A percentile compares a stretch with the other conserved stretches of the same genome.
Conservation (phyloP, 768 basidiomycete genomes). For the Epithele typhae region DNA sequence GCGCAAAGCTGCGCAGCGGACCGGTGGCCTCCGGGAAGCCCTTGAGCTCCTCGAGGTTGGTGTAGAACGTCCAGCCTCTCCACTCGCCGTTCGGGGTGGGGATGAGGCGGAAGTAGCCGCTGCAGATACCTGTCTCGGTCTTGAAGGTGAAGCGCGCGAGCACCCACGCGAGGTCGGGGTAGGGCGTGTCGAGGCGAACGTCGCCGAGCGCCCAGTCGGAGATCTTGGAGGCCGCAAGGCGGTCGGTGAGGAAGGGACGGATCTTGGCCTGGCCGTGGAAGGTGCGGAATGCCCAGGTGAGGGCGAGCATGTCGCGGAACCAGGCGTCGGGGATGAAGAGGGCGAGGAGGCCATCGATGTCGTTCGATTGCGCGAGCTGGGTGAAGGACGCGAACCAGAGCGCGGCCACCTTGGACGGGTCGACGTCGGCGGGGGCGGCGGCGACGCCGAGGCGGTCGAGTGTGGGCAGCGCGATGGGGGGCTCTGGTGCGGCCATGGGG, state of each 20-base stretch:
- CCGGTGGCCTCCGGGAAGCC: slow-evolving; percentile 40
- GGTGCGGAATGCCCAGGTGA: slow-evolving; percentile 37
- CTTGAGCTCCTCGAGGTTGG: slow-evolving; percentile 47
- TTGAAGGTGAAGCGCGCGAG: slow-evolving; percentile 38
- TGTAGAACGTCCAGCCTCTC: slow-evolving; percentile 46
- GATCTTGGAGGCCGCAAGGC: slow-evolving; percentile 16
- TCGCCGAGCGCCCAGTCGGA: slow-evolving; percentile 13
- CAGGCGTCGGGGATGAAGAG: slow-evolving; percentile 29
- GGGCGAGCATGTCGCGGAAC: slow-evolving; percentile 31
- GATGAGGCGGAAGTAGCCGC: slow-evolving; percentile 42
- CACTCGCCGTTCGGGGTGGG: slow-evolving; percentile 38
- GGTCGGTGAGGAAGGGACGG: slow-evolving; percentile 24
- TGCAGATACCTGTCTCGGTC: slow-evolving; percentile 32
- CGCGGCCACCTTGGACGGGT: slow-evolving; percentile 31
- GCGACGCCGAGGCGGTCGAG: slow-evolving; percentile 23
- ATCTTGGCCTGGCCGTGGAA: slow-evolving; percentile 30
- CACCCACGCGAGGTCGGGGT: slow-evolving; percentile 26
- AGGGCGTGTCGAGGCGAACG: slow-evolving; percentile 17
- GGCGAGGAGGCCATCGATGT: slow-evolving; percentile 32
- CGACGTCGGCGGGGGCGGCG: slow-evolving; percentile 25
- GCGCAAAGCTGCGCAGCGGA: slow-evolving; percentile 26
- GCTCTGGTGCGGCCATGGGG: slow-evolving; percentile 11
- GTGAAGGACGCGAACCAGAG: slow-evolving; percentile 41
- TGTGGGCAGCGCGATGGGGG: slow-evolving; percentile 21
- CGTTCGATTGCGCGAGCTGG: slow-evolving; percentile 27